Percentiles rank a stretch among this genome's conserved stretches.
phyloP scores from a whole-genome alignment of 371 early-diverging fungal genomes.

The Mucor plumbeus region DNA sequence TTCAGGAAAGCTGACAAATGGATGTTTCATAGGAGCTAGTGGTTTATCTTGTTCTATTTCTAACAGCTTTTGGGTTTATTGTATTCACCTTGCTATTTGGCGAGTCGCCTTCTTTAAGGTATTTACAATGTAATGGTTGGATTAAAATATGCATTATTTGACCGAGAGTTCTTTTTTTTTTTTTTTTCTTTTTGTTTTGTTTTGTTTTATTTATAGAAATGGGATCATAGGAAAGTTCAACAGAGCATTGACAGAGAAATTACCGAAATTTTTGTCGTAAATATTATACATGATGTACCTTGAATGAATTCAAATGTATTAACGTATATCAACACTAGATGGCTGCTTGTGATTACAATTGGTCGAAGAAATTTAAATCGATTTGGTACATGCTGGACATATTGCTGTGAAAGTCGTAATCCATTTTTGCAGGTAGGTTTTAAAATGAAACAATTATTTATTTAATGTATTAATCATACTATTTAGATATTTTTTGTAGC shows the following conservation, averaged over 20 bases:
- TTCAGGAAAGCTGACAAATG: neutral
- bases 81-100: conserved; percentile 52
- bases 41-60: conserved; percentile 22
- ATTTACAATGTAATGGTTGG: neutral
- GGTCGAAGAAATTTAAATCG: conserved; percentile 33
- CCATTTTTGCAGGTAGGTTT: conserved; percentile 50
- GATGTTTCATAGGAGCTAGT: conserved; percentile 28
- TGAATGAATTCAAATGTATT: too few species aligned
- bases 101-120: conserved; percentile 46
- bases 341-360: conserved; percentile 11
- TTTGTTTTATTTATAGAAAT: conserved; percentile 27
- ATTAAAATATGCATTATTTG: neutral
- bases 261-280: conserved; percentile 38
- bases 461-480: neutral
- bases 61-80: conserved; percentile 35
- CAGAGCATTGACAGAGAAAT: conserved; percentile 24
- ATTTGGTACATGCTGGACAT: conserved; percentile 35
- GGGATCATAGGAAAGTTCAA: conserved; percentile 41
- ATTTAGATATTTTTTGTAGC: conserved; percentile 42
- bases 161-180: neutral
- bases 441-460: neutral
- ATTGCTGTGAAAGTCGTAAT: conserved; percentile 52
- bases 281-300: neutral
- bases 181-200: too few species aligned
- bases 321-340: neutral